Evolutionary conservation across 228 moss, liverwort and hornwort genomes (phyloP).

Genomic region (Sphagnum fallax): DNA sequence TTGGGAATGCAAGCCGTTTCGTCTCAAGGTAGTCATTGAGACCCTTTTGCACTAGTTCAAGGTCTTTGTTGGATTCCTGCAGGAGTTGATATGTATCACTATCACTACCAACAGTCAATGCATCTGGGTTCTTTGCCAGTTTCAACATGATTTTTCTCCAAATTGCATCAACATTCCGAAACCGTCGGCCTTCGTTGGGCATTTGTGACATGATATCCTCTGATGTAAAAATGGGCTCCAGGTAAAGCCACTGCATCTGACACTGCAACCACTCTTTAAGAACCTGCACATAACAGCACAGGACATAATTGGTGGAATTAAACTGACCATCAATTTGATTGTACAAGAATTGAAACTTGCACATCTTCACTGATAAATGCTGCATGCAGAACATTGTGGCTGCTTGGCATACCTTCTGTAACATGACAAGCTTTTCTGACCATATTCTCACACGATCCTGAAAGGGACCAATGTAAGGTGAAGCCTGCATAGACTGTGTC

Average conservation of each 20-base stretch:
- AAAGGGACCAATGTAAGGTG: slow-evolving; percentile 53
- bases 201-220: slow-evolving; percentile 76
- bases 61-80: slow-evolving; percentile 52
- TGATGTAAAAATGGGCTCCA: slow-evolving; percentile 67
- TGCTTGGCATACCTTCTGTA: slow-evolving; percentile 27
- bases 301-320: background rate
- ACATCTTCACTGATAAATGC: too few species aligned
- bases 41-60: slow-evolving; percentile 70
- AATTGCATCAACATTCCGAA: slow-evolving; percentile 34
- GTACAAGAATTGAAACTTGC: too few species aligned
- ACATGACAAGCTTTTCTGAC: slow-evolving; percentile 44
- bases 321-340: background rate
- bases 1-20: slow-evolving; percentile 60
- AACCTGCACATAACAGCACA: slow-evolving; percentile 4
- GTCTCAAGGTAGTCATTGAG: slow-evolving; percentile 65
- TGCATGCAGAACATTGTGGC: too few species aligned
- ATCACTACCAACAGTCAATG: slow-evolving; percentile 42
- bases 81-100: slow-evolving; percentile 48
- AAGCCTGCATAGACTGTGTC: slow-evolving; percentile 53
- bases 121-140: slow-evolving; percentile 45
- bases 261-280: slow-evolving; percentile 55
- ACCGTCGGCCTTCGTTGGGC: slow-evolving; percentile 46
- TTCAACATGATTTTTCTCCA: slow-evolving; percentile 58
- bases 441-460: slow-evolving; percentile 60
- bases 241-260: slow-evolving; percentile 65